Base-by-base conservation (phyloP, 2,329 filamentous ascomycete genomes). In the Clonostachys solani region DNA sequence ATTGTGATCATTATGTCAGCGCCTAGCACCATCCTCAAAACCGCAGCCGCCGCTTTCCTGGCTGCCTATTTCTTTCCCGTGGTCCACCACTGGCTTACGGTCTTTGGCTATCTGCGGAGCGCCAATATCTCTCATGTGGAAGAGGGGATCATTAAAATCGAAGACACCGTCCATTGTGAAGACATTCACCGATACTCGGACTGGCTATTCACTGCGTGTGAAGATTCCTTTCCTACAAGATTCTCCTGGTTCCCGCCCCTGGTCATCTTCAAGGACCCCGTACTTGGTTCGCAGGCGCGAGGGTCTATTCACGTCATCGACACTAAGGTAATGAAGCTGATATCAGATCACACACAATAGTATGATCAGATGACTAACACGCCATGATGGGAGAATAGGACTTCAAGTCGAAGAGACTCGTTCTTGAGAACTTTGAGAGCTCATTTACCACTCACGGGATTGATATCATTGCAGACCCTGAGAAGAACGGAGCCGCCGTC, bases 401-500 rank as follows among this genome's bases (percentile, higher is more conserved):
- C 3, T 58, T 72, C 53, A 67, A 65, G 43, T 68, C 70, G 1
- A 67, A 62, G 41, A 67, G 72, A 18, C 65, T 85, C 4, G 51
- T 55, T 0, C 69, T 83, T 15, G 63, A 73, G 7, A 71, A 74
- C 46, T 84, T 83, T 51, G 49, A 71, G 2, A 69, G 69, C 0
- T 68, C 78, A 0, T 82, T 84, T 44, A 56, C 77, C 6, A 81
- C 81, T 0, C 81, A 85, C 51, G 81, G 81, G 2, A 80, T 85
- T 50, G 79, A 81, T 49, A 67, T 85, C 7, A 68, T 81, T n/a
- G 58, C 66, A 4, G 78, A 83, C 50, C 72, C 70, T 0, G 54
- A 69, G 3, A 29, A 10, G 10, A 54, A 55, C 3, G 42, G 46
- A 42, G 56, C 66, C 2, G 63, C 75, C 0, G 74, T 84, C 6